These are phyloP conservation scores for Circinella minor DNA, from an alignment of 371 early-diverging fungal species.

Conservation along the genomic window DNA sequence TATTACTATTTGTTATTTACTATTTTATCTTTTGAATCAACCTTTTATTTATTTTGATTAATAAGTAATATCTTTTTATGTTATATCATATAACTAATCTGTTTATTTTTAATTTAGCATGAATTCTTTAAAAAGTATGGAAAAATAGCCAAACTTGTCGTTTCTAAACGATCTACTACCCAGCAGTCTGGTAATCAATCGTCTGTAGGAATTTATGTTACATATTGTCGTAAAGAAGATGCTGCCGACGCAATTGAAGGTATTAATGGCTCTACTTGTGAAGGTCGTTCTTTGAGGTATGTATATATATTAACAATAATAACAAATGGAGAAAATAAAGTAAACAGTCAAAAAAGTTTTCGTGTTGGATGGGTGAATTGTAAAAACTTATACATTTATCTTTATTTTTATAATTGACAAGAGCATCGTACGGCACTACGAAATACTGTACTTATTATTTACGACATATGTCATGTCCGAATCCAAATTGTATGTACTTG, in stretches of 20 bases:
- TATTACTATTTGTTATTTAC: too few species aligned
- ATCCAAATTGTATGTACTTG: constrained; percentile 82
- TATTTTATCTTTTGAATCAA: too few species aligned
- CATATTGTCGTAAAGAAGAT: constrained; percentile 87
- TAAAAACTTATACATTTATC: too few species aligned
- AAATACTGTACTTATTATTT: constrained; percentile 90
- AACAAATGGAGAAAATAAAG: neutral
- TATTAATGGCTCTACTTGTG: constrained; percentile 88
- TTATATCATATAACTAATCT: neutral
- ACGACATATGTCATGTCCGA: constrained; percentile 79
- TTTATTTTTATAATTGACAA: constrained; percentile 1
- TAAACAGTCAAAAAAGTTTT: neutral
- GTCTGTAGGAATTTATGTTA: constrained; percentile 84
- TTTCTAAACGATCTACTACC: constrained; percentile 63
- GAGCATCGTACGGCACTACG: constrained; percentile 89
- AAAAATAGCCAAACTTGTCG: constrained; percentile 87
- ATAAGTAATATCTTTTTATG: too few species aligned
- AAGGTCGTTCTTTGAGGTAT: constrained; percentile 81
- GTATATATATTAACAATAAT: neutral
- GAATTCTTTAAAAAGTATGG: constrained; percentile 98
- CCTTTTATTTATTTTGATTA: too few species aligned
- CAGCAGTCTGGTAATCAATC: constrained; percentile 38
- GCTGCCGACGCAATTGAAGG: constrained; percentile 89
- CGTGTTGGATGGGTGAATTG: neutral
- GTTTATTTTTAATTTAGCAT: constrained; percentile 46